Conservation (phyloP, 805 yeast species). For the Kazachstania kunashirensis region DNA sequence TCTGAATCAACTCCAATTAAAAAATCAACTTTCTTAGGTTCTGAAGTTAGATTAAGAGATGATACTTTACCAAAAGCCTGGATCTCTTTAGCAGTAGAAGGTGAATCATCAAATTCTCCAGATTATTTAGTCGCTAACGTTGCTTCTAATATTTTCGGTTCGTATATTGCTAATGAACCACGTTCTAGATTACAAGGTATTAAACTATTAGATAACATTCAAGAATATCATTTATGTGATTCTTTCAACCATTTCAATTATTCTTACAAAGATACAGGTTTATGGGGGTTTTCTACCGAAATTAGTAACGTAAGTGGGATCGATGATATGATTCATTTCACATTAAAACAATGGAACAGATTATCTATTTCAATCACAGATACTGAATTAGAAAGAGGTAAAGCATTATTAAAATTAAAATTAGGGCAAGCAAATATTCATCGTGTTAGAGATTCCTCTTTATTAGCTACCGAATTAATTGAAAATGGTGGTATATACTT, state of each 20-base stretch:
- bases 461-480: constrained; percentile 5
- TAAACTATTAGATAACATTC: constrained; percentile 58
- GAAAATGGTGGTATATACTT: constrained; percentile 42
- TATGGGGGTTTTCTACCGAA: constrained; percentile 73
- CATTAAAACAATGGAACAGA: constrained; percentile 83
- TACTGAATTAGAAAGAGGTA: constrained; percentile 70
- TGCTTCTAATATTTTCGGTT: constrained; percentile 55
- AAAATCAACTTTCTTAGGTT: constrained; percentile 65
- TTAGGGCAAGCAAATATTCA: constrained; percentile 30
- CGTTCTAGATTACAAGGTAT: constrained; percentile 51
- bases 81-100: constrained; percentile 64
- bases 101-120: constrained; percentile 55
- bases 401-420: constrained; percentile 57
- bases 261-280: constrained; percentile 68
- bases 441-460: constrained; percentile 2
- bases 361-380: constrained; percentile 64
- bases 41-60: constrained; percentile 81
- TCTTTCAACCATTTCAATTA: constrained; percentile 60
- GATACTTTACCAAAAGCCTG: constrained; percentile 77
- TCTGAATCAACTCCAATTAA: constrained; percentile 32
- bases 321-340: constrained; percentile 73
- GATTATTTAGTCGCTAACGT: constrained; percentile 64
- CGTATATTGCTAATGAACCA: constrained; percentile 46
- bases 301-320: constrained; percentile 48
- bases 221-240: constrained; percentile 66